Evolutionary conservation across 2,329 filamentous ascomycete genomes (phyloP), one percentile per base, ranked within the genome.

Genomic region (Orbilia blumenaviensis): DNA sequence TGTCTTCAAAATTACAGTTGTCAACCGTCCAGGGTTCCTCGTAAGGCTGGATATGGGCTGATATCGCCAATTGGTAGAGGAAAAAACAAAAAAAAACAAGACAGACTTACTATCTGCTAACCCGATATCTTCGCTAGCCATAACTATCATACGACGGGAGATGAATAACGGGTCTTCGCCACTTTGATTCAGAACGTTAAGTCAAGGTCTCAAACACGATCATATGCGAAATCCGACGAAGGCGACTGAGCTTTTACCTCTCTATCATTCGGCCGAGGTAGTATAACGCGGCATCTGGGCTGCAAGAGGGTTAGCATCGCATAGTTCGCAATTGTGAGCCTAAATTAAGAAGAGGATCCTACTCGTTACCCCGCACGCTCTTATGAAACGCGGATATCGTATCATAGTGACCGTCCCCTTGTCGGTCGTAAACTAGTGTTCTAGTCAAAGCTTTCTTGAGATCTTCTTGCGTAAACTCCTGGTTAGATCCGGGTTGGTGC

Each of bases 321-420:
- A 36, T 29, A 34, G 21, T 42, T 29, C 66, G 29, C 52, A 16
- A 54, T 46, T 56, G 2, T 18, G 12, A 14, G 4, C 46, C 42
- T 36, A 34, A 38, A 50, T 46, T 25, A 44, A 23, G 52, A 32
- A 41, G 2, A 21, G 34, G 4, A 12, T 56, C 56, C 0, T 67
- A 75, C 71, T 97, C 90, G 66, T 89, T 91, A 42, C 95, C 95
- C 50, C 95, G 91, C 8, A 98, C 90, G 1, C 93, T 93, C 81
- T 99, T 99, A 86, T 98, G 95, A 80, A 98, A 95, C 29, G 95
- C 95, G 0, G 92, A 96, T 81, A 99, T 98, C 63, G 92, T 95
- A 82, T 99, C 94, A 84, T 98, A 99, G 84, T 98, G 95, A 82
- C 97, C 93, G 83, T 99, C 95, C 62, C 95, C 94, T 0, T 92